Evolutionary conservation across 768 basidiomycete species (phyloP).

Genomic region (Lentinula guzmanii): DNA sequence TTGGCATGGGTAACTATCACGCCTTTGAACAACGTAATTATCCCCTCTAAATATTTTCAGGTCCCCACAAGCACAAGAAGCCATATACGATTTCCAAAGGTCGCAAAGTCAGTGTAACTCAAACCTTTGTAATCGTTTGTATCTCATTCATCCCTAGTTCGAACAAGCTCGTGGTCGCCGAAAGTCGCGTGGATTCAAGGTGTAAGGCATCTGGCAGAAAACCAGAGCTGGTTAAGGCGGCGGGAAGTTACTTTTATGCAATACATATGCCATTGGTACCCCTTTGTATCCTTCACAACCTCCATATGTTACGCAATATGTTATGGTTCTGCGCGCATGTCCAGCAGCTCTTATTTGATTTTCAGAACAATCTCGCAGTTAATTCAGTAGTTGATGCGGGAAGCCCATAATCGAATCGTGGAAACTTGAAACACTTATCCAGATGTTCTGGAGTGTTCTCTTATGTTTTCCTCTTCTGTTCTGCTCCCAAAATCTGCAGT

Average conservation of each 20-base stretch:
- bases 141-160: slow-evolving; percentile 47
- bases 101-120: slow-evolving; percentile 60
- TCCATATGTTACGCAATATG: neutral
- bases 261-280: neutral
- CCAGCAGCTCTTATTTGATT: neutral
- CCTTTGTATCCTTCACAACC: neutral
- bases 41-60: slow-evolving; percentile 18
- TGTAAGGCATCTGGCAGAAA: slow-evolving; percentile 44
- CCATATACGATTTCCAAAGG: slow-evolving; percentile 95
- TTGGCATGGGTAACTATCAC: slow-evolving; percentile 72
- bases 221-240: neutral
- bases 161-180: slow-evolving; percentile 98
- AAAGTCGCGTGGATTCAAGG: slow-evolving; percentile 97
- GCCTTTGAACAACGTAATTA: neutral
- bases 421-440: too few relatives aligned
- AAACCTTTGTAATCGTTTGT: neutral
- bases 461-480: neutral
- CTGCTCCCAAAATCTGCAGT: too few relatives aligned
- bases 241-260: neutral
- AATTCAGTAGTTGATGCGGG: too few relatives aligned
- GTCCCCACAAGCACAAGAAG: slow-evolving; percentile 98
- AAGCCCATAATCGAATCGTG: too few relatives aligned
- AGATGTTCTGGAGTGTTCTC: too few relatives aligned
- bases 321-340: neutral
- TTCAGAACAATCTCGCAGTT: too few relatives aligned